Conservation (phyloP, 2,329 filamentous ascomycete genomes). For the Grosmannia serpens region DNA sequence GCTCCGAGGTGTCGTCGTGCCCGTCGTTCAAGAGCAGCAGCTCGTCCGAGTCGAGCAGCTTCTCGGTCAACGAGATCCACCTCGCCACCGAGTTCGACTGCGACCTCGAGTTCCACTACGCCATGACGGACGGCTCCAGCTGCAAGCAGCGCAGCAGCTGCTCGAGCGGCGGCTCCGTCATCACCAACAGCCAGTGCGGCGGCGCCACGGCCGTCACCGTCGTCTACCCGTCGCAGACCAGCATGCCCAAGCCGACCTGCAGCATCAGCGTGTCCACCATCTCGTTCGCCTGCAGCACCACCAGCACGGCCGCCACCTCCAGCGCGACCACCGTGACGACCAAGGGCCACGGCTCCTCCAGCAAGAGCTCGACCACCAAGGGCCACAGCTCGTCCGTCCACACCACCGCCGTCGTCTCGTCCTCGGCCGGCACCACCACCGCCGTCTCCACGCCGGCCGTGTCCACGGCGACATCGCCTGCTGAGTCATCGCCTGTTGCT, state of each 20-base stretch:
- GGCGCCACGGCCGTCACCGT: slow-evolving; percentile 75
- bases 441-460: too few relatives aligned
- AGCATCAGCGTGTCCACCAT: slow-evolving; percentile 63
- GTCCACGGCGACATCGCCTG: background rate
- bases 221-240: slow-evolving; percentile 47
- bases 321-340: background rate
- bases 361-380: background rate
- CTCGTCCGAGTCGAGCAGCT: slow-evolving; percentile 37
- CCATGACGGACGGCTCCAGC: slow-evolving; percentile 67
- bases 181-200: slow-evolving; percentile 84
- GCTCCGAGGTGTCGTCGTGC: slow-evolving; percentile 30
- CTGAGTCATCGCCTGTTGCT: background rate
- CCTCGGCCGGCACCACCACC: too few relatives aligned
- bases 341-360: slow-evolving; percentile 5
- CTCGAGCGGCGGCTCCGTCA: slow-evolving; percentile 52
- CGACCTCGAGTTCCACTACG: slow-evolving; percentile 76
- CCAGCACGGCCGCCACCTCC: slow-evolving; percentile 4
- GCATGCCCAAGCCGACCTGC: slow-evolving; percentile 48
- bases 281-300: slow-evolving; percentile 55
- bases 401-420: background rate
- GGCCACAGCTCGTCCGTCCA: slow-evolving; percentile 4
- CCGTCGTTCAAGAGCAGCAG: slow-evolving; percentile 46
- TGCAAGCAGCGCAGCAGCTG: slow-evolving; percentile 72
- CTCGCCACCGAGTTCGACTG: slow-evolving; percentile 64
- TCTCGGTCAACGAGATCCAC: slow-evolving; percentile 67